Percentiles rank a stretch among this genome's conserved stretches.
Conservation (phyloP, 2,329 filamentous ascomycete genomes). For the Aspergillus brasiliensis region DNA sequence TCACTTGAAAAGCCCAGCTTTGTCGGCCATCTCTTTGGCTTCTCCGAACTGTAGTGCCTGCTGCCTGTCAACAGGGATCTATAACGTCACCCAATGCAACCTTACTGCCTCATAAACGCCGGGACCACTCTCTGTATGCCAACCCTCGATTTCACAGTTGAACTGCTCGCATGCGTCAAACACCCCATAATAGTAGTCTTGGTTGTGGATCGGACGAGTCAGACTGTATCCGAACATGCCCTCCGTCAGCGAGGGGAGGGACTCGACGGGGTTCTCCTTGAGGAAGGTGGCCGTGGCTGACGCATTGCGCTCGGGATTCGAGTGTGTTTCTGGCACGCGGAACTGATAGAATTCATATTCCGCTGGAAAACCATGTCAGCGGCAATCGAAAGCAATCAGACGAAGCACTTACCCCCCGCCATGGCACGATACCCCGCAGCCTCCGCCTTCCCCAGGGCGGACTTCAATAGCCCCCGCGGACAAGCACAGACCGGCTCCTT, state of each 20-base stretch:
- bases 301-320: constrained; percentile 58
- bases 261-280: constrained; percentile 68
- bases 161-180: constrained; percentile 80
- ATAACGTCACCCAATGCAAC: constrained; percentile 23
- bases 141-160: constrained; percentile 81
- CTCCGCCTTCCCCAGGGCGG: constrained; percentile 67
- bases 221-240: constrained; percentile 97
- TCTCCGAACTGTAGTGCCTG: constrained; percentile 84
- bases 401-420: constrained; percentile 72
- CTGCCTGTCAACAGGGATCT: constrained; percentile 20
- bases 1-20: constrained; percentile 86
- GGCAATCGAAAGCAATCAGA: neutral
- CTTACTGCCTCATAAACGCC: constrained; percentile 87
- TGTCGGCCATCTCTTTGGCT: constrained; percentile 86
- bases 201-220: constrained; percentile 82
- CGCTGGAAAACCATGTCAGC: constrained; percentile 54
- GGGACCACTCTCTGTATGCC: constrained; percentile 93
- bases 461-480: constrained; percentile 73
- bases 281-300: constrained; percentile 75
- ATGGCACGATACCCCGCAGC: constrained; percentile 75
- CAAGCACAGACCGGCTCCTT: constrained; percentile 72
- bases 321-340: constrained; percentile 60
- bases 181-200: constrained; percentile 88
- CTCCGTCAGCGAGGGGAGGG: constrained; percentile 80
- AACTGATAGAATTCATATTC: constrained; percentile 98